A percentile compares a stretch with the other conserved stretches of the same genome.
Conservation (phyloP, 2,329 filamentous ascomycete species). For the Ploettnerulaceae sp. region DNA sequence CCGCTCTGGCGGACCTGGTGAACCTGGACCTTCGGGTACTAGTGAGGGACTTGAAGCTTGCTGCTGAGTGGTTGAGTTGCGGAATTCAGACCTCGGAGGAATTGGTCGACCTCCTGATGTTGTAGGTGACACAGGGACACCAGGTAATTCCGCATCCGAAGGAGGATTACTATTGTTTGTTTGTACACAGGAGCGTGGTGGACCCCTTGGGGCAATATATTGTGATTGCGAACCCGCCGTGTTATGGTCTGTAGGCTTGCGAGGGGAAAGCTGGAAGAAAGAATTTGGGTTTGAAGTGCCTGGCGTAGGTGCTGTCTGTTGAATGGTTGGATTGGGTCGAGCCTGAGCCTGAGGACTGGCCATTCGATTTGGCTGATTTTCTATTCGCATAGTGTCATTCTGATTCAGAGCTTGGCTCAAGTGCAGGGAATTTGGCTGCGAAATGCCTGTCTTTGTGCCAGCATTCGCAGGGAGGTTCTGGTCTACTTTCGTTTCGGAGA, state of each 20-base stretch:
- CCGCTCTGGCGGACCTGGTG: conserved; percentile 10
- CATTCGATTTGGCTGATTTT: conserved; percentile 6
- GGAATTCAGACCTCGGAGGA: conserved; percentile 5
- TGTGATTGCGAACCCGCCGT: conserved; percentile 4
- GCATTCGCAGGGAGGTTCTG: conserved; percentile 9
- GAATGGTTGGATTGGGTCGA: conserved; percentile 11
- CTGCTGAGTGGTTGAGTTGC: not conserved
- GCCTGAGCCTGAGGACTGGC: not conserved
- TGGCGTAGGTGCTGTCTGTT: conserved; percentile 12
- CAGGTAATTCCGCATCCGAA: conserved; percentile 1
- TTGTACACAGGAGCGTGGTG: conserved; percentile 1
- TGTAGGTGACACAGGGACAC: not conserved
- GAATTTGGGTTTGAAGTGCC: conserved; percentile 6
- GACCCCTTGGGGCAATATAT: conserved; percentile 2
- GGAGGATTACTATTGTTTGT: not conserved
- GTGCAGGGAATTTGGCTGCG: conserved; percentile 1
- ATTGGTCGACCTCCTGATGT: not conserved
- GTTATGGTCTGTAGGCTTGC: conserved; percentile 14
- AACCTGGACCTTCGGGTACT: not conserved
- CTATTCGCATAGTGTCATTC: not conserved
- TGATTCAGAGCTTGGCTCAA: not conserved
- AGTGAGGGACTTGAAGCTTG: not conserved
- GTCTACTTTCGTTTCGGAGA: conserved; percentile 21
- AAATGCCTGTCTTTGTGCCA: conserved; percentile 3
- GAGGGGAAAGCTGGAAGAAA: conserved; percentile 8